phyloP scores from a whole-genome alignment of 371 early-diverging fungal species.

The Mucor circinelloides region DNA sequence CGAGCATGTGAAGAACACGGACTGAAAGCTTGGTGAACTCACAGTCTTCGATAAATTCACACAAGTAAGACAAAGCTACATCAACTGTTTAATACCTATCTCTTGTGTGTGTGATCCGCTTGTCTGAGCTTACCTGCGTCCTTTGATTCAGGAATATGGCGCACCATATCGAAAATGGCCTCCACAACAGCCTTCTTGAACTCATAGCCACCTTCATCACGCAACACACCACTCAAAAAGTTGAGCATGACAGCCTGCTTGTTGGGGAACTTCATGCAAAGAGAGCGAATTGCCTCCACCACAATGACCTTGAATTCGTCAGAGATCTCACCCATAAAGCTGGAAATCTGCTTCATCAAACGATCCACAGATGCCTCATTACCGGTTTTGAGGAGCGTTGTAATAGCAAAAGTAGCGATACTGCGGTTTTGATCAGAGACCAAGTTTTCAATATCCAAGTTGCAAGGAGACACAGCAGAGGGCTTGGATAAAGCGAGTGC shows the following conservation, averaged over 20 bases:
- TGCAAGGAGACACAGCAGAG: constrained; percentile 90
- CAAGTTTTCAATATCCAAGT: constrained; percentile 96
- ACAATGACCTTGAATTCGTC: constrained; percentile 98
- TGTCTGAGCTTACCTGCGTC: constrained; percentile 67
- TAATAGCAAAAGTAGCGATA: constrained; percentile 98
- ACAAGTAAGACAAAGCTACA: constrained; percentile 88
- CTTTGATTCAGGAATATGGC: constrained; percentile 90
- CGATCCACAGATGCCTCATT: constrained; percentile 97
- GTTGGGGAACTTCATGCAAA: constrained; percentile 95
- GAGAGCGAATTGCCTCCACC: constrained; percentile 94
- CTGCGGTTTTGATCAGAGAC: constrained; percentile 96
- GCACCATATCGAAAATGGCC: constrained; percentile 95
- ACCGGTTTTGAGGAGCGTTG: constrained; percentile 97
- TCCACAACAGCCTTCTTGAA: constrained; percentile 96
- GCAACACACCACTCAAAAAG: constrained; percentile 89
- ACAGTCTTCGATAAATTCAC: constrained; percentile 99
- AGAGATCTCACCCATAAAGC: constrained; percentile 96
- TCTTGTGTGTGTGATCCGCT: too few species aligned
- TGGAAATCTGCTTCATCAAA: constrained; percentile 96
- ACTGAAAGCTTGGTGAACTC: constrained; percentile 97
- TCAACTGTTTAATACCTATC: background rate
- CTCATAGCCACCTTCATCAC: constrained; percentile 98
- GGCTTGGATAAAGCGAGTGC: constrained; percentile 88
- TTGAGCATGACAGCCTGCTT: constrained; percentile 93
- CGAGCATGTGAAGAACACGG: constrained; percentile 91